A percentile compares a stretch with the other conserved stretches of the same genome.
Conservation (phyloP, 164 flowering plant genomes). For the Stephania cephalantha region DNA sequence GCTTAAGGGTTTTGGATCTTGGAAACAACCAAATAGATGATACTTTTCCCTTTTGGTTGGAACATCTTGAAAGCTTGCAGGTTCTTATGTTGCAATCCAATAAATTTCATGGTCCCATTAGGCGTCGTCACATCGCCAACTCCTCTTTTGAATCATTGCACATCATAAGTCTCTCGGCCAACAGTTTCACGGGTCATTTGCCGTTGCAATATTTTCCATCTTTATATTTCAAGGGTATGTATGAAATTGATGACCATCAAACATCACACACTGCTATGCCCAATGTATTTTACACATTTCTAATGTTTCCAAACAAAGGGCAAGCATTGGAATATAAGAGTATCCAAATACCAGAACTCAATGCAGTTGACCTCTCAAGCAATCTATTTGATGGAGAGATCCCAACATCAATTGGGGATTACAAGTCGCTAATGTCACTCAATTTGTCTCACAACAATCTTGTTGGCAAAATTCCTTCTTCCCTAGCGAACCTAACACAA, state of each 20-base stretch:
- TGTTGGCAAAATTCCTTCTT: no score
- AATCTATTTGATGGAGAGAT: no score
- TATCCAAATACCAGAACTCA: no score
- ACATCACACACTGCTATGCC: background rate
- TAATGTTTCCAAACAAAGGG: background rate
- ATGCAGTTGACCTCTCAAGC: no score
- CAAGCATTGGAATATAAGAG: background rate
- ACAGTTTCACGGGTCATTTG: conserved; percentile 9
- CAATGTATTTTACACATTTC: no score
- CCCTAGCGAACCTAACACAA: no score
- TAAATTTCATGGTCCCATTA: conserved; percentile 33
- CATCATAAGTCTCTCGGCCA: conserved; percentile 15
- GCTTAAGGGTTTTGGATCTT: conserved; percentile 45
- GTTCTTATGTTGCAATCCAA: conserved; percentile 60
- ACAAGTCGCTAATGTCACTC: no score
- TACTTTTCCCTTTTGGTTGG: conserved; percentile 44
- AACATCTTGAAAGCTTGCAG: conserved; percentile 24
- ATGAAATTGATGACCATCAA: conserved; percentile 25
- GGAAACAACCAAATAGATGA: conserved; percentile 46
- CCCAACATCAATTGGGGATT: no score
- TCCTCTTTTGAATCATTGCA: conserved; percentile 5
- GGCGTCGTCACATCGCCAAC: background rate
- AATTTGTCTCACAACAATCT: no score
- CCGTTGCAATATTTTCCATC: background rate
- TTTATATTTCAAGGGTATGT: background rate